Conservation (phyloP, 495 filamentous ascomycete species). For the Penicillium mononematosum region DNA sequence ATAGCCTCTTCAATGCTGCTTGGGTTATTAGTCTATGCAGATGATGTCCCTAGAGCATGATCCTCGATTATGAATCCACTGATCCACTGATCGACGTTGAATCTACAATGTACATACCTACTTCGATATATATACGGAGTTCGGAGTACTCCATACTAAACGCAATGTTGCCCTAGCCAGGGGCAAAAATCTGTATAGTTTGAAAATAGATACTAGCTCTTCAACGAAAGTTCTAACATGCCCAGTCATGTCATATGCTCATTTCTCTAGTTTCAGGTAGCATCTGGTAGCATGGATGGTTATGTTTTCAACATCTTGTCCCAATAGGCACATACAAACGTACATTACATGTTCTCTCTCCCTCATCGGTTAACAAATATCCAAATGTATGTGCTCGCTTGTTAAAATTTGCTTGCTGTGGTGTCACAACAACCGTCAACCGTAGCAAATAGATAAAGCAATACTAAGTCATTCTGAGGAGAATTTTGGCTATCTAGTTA, state of each 20-base stretch:
- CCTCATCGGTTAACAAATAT: too few relatives aligned
- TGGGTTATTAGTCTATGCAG: not conserved
- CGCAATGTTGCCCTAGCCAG: not conserved
- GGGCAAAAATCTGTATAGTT: not conserved
- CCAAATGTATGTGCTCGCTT: too few relatives aligned
- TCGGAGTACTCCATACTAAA: not conserved
- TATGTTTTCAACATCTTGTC: too few relatives aligned
- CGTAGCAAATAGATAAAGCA: too few relatives aligned
- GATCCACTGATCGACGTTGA: slow-evolving; percentile 5
- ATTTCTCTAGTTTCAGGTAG: not conserved
- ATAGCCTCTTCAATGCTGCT: not conserved
- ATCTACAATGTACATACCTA: not conserved
- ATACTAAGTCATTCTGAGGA: too few relatives aligned
- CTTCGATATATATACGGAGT: too few relatives aligned
- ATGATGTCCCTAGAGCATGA: not conserved
- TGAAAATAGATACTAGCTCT: not conserved
- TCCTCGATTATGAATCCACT: not conserved
- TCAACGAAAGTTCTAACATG: not conserved
- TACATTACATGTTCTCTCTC: too few relatives aligned
- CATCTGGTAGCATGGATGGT: too few relatives aligned
- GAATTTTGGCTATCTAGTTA: too few relatives aligned
- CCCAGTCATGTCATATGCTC: not conserved
- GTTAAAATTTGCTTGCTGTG: too few relatives aligned
- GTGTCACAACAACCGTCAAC: too few relatives aligned
- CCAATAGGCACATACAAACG: too few relatives aligned